A percentile compares a stretch with the other conserved stretches of the same genome.
Conservation (phyloP, 768 basidiomycete species). For the Lactarius evosmus region DNA sequence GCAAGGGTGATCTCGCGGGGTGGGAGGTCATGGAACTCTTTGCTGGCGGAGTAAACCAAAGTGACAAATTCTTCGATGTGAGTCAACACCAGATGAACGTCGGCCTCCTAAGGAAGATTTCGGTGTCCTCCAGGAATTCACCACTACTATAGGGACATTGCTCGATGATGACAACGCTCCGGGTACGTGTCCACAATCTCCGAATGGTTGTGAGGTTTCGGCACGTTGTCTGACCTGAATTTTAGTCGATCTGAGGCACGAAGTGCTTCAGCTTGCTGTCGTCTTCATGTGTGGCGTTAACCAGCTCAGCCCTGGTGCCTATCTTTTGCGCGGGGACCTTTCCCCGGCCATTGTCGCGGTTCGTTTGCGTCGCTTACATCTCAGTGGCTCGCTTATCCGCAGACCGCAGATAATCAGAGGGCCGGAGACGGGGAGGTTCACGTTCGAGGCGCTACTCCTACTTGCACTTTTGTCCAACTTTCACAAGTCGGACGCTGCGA, state of each 20-base stretch:
- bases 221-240: slow-evolving; percentile 28
- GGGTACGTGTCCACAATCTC: slow-evolving; percentile 35
- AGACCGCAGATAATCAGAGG: slow-evolving; percentile 50
- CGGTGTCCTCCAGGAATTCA: slow-evolving; percentile 43
- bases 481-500: slow-evolving; percentile 69
- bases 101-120: background rate
- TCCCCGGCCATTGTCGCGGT: slow-evolving; percentile 54
- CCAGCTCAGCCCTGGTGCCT: slow-evolving; percentile 68
- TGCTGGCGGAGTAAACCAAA: slow-evolving; percentile 55
- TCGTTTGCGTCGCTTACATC: slow-evolving; percentile 27
- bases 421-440: slow-evolving; percentile 51
- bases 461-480: slow-evolving; percentile 66
- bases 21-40: slow-evolving; percentile 74
- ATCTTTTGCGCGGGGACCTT: slow-evolving; percentile 60
- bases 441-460: slow-evolving; percentile 58
- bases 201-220: background rate
- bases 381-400: background rate
- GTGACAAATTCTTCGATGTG: slow-evolving; percentile 58
- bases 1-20: slow-evolving; percentile 54
- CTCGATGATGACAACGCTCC: slow-evolving; percentile 46
- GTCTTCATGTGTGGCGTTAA: slow-evolving; percentile 56
- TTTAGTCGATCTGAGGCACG: slow-evolving; percentile 49
- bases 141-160: slow-evolving; percentile 44
- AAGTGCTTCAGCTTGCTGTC: slow-evolving; percentile 54
- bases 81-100: slow-evolving; percentile 23